Evolutionary conservation across 176 grass and related monocot genomes (phyloP).

Genomic region (Saccharum officinarum): DNA sequence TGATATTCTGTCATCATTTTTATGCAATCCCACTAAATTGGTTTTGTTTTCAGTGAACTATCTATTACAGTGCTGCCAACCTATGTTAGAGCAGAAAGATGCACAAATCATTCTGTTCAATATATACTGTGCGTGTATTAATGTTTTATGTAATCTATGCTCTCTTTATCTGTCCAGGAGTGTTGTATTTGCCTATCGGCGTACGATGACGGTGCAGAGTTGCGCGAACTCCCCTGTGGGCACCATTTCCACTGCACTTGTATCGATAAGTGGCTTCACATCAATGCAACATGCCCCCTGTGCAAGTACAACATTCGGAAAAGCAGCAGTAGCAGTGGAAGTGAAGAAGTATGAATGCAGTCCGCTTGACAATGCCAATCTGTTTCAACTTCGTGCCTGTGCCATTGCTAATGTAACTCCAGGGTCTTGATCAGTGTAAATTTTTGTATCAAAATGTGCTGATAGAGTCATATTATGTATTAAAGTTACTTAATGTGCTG

Average conservation of each 20-base stretch:
- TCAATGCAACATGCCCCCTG: slow-evolving; percentile 79
- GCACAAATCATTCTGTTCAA: background rate
- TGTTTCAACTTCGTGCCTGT: background rate
- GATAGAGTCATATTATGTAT: slow-evolving; percentile 30
- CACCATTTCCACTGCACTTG: slow-evolving; percentile 82
- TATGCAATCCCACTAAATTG: background rate
- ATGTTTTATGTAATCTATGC: background rate
- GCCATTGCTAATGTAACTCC: slow-evolving; percentile 36
- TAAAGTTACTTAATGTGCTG: slow-evolving; percentile 27
- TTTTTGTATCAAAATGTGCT: slow-evolving; percentile 46
- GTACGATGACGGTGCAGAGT: slow-evolving; percentile 73
- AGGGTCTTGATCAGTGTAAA: slow-evolving; percentile 42
- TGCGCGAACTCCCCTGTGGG: slow-evolving; percentile 75
- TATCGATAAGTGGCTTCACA: slow-evolving; percentile 82
- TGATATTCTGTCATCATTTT: background rate
- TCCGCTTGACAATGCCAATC: slow-evolving; percentile 13
- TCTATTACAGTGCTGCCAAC: background rate
- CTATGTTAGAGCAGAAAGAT: background rate
- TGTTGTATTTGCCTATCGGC: slow-evolving; percentile 76
- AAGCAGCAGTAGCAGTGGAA: slow-evolving; percentile 57
- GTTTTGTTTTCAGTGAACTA: background rate
- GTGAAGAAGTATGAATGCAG: slow-evolving; percentile 58
- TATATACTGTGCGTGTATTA: background rate
- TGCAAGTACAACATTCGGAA: slow-evolving; percentile 88
- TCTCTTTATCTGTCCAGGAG: slow-evolving; percentile 48